Conservation (phyloP, 2,329 filamentous ascomycete species). For the Alternaria rosae region DNA sequence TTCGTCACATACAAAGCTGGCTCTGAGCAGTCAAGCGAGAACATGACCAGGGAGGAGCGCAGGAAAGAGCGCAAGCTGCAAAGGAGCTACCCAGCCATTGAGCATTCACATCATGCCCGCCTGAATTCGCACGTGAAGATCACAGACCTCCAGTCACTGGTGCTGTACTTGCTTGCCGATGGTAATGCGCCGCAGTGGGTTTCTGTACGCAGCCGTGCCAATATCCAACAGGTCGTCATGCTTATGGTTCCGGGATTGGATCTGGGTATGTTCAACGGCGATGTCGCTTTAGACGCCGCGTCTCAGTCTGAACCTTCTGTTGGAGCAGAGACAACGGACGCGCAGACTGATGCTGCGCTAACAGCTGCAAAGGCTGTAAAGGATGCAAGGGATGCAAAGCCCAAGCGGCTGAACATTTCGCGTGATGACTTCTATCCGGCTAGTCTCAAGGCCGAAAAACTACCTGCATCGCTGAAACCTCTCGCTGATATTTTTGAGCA, state of each 20-base stretch:
- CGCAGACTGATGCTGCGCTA: constrained; percentile 18
- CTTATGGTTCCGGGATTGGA: constrained; percentile 94
- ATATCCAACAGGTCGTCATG: constrained; percentile 77
- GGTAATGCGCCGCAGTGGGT: constrained; percentile 68
- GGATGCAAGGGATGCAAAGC: constrained; percentile 14
- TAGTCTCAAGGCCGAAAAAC: constrained; percentile 50
- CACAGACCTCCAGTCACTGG: constrained; percentile 64
- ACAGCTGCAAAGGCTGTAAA: constrained; percentile 19
- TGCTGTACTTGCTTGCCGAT: constrained; percentile 68
- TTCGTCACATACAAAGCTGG: constrained; percentile 22
- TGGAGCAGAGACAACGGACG: constrained; percentile 6
- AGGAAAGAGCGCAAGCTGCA: constrained; percentile 43
- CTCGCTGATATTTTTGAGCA: constrained; percentile 85
- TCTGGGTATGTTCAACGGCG: constrained; percentile 82
- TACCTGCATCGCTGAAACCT: constrained; percentile 60
- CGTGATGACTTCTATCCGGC: constrained; percentile 60
- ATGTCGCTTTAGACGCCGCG: constrained; percentile 29
- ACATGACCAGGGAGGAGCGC: constrained; percentile 29
- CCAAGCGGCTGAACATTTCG: constrained; percentile 46
- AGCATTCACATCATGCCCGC: constrained; percentile 61
- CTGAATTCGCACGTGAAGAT: constrained; percentile 65
- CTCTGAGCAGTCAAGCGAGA: constrained; percentile 5
- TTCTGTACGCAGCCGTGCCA: constrained; percentile 63
- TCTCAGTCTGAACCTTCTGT: background rate
- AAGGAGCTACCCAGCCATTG: constrained; percentile 53